Percentiles rank a stretch among this genome's conserved stretches.
Evolutionary conservation across 2,329 filamentous ascomycete genomes (phyloP).

Genomic region (Neodidymelliopsis sp.): DNA sequence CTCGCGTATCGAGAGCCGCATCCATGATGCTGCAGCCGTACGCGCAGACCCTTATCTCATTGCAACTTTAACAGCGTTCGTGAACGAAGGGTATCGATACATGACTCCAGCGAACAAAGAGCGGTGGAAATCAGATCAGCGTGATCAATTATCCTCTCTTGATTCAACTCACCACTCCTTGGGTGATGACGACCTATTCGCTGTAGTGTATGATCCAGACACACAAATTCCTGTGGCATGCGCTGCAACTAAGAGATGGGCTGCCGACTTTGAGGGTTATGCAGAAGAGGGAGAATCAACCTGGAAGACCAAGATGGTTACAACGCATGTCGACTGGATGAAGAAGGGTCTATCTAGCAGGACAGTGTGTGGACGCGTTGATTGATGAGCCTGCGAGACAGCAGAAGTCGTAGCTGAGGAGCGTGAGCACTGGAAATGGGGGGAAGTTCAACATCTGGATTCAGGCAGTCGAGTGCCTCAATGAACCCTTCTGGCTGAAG

Average conservation of each 20-base stretch:
- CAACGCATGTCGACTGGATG: conserved; percentile 13
- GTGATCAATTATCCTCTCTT: conserved; percentile 1
- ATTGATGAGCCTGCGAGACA: conserved; percentile 7
- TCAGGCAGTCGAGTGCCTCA: conserved; percentile 18
- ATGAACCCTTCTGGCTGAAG: conserved; percentile 15
- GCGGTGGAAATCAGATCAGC: conserved; percentile 3
- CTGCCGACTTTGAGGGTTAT: conserved; percentile 4
- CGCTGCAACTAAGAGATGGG: conserved; percentile 11
- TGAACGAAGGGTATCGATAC: conserved; percentile 17
- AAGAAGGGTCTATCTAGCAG: conserved; percentile 11
- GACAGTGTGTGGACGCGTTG: conserved; percentile 10
- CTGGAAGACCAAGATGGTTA: conserved; percentile 20
- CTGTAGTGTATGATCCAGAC: conserved; percentile 3
- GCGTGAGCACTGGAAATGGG: neutral
- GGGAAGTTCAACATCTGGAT: conserved; percentile 11
- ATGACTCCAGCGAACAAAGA: conserved; percentile 1
- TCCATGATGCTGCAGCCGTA: conserved; percentile 7
- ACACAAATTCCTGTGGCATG: conserved; percentile 9
- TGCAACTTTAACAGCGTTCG: conserved; percentile 6
- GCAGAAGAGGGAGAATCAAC: conserved; percentile 3
- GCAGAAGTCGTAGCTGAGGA: neutral
- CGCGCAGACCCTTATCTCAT: conserved; percentile 3
- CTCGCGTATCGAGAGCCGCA: conserved; percentile 1
- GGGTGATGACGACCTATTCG: conserved; percentile 12
- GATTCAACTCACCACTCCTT: conserved; percentile 1